Conservation (phyloP, 2,329 filamentous ascomycete genomes). For the Calonectria ilicicola region DNA sequence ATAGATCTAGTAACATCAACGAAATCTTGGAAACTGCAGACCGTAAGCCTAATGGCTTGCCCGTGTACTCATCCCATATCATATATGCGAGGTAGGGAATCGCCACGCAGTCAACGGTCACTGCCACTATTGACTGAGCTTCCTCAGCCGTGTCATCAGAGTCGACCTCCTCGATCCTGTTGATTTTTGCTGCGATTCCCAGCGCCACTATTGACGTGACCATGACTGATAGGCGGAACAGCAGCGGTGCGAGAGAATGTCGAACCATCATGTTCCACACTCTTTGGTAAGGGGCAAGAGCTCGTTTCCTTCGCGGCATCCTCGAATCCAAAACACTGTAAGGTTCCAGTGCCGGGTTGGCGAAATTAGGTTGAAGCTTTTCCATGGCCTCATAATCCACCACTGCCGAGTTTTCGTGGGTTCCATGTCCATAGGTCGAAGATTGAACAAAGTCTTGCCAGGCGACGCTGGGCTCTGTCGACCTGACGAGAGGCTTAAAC, state of each 20-base stretch:
- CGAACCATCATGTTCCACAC: conserved; percentile 78
- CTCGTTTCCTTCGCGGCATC: conserved; percentile 45
- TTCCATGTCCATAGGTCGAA: conserved; percentile 62
- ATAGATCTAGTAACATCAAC: conserved; percentile 89
- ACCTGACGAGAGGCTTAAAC: conserved; percentile 53
- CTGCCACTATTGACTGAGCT: conserved; percentile 87
- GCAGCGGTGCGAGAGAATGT: conserved; percentile 86
- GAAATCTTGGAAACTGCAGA: conserved; percentile 87
- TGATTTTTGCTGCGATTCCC: conserved; percentile 81
- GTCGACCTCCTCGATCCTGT: conserved; percentile 65
- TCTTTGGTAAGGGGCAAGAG: conserved; percentile 60
- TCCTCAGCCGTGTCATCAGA: conserved; percentile 64
- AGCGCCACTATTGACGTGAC: conserved; percentile 86
- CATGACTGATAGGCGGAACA: conserved; percentile 86
- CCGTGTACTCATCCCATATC: conserved; percentile 96
- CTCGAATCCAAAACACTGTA: conserved; percentile 44
- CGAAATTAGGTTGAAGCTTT: conserved; percentile 61
- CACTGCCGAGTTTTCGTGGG: conserved; percentile 61
- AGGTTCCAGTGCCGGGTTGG: conserved; percentile 50
- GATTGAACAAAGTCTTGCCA: conserved; percentile 68
- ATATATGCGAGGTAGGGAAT: conserved; percentile 93
- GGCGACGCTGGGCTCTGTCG: conserved; percentile 54
- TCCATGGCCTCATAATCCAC: conserved; percentile 59
- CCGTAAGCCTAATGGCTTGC: conserved; percentile 90
- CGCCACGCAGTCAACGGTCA: conserved; percentile 89